phyloP scores from a whole-genome alignment of 129 eudicot species.

The Flaveria sonorensis region DNA sequence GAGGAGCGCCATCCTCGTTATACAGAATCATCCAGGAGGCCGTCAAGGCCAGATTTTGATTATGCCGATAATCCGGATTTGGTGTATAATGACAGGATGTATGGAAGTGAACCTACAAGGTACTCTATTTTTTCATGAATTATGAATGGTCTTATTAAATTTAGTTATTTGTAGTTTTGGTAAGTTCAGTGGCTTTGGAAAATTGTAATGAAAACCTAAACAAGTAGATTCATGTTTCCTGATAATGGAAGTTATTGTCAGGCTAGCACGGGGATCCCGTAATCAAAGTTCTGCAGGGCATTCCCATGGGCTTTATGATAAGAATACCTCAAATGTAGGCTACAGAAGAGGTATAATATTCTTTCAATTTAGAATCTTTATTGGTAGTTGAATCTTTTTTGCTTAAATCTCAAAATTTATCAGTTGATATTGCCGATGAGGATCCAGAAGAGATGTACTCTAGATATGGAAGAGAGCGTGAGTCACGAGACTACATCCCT shows the following conservation, averaged over 20 bases:
- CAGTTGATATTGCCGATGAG: constrained; percentile 31
- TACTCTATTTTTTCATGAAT: not conserved
- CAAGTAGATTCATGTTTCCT: constrained; percentile 10
- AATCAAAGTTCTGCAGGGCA: constrained; percentile 31
- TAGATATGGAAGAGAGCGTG: constrained; percentile 46
- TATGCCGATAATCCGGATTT: constrained; percentile 32
- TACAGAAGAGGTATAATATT: constrained; percentile 42
- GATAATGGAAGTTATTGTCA: constrained; percentile 17
- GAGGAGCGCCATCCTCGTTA: constrained; percentile 51
- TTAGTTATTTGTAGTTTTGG: not conserved
- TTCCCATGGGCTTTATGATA: constrained; percentile 40
- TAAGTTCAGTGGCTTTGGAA: not conserved
- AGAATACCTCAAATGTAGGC: constrained; percentile 38
- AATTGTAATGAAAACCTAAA: not conserved
- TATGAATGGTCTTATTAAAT: not conserved
- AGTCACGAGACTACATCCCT: constrained; percentile 45
- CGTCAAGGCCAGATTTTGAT: constrained; percentile 41
- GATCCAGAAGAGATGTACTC: constrained; percentile 44
- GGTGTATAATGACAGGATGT: constrained; percentile 35
- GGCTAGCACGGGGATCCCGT: constrained; percentile 40
- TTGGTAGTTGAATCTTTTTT: not conserved
- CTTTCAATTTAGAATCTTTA: not conserved
- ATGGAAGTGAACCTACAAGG: constrained; percentile 47
- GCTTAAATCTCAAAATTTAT: constrained; percentile 6
- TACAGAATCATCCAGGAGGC: constrained; percentile 41